Evolutionary conservation across 164 flowering plant genomes (phyloP).

Genomic region (Umbilicus rupestris): DNA sequence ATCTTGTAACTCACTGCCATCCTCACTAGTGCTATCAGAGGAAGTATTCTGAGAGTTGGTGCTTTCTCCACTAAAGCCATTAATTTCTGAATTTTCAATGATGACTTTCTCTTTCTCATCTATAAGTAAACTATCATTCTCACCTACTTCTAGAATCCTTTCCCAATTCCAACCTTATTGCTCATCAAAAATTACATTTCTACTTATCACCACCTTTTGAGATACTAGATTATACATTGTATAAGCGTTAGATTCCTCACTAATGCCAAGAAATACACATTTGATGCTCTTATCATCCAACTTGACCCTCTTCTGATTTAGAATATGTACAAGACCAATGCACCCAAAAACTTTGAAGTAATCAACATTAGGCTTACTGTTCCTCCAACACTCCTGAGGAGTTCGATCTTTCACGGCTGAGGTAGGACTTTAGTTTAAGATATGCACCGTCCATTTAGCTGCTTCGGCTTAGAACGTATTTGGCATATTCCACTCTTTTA

Average conservation of each 20-base stretch:
- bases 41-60: too few species aligned
- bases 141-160: neutral
- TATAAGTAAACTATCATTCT: too few species aligned
- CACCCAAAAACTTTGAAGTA: constrained; percentile 5
- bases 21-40: too few species aligned
- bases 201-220: neutral
- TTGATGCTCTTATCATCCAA: constrained; percentile 1
- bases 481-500: neutral
- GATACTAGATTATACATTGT: neutral
- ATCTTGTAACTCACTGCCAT: too few species aligned
- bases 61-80: too few species aligned
- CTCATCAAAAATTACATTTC: neutral
- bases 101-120: too few species aligned
- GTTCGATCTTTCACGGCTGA: constrained; percentile 3
- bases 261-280: constrained; percentile 1
- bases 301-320: neutral
- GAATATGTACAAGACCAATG: constrained; percentile 2
- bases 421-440: neutral
- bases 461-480: constrained; percentile 1
- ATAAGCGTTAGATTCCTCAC: too few species aligned
- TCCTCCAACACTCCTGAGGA: constrained; percentile 6
- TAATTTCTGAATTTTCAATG: too few species aligned
- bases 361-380: neutral
- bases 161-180: neutral
- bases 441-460: neutral